Percentiles rank a stretch among this genome's conserved stretches.
phyloP scores from a whole-genome alignment of 352 stramenopile genomes.

The Pythium myriotylum region DNA sequence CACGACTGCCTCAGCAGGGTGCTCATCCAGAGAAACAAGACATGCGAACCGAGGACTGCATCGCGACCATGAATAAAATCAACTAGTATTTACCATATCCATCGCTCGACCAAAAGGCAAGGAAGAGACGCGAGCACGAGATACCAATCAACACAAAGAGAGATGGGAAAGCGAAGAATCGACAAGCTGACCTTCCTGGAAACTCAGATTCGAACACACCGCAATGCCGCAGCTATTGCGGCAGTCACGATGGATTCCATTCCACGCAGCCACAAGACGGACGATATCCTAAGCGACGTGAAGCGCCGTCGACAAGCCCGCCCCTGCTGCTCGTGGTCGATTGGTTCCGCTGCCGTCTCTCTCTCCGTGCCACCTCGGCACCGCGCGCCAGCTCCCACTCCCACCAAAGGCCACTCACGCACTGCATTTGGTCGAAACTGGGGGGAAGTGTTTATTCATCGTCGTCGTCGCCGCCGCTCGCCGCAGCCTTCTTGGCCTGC shows the following conservation, averaged over 20 bases:
- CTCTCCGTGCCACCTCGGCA: too few relatives aligned
- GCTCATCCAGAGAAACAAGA: too few relatives aligned
- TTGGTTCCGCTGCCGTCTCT: not conserved
- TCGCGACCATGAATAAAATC: constrained; percentile 38
- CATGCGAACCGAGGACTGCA: too few relatives aligned
- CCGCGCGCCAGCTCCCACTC: not conserved
- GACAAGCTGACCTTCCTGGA: not conserved
- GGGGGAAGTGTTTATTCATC: constrained; percentile 29
- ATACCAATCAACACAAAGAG: not conserved
- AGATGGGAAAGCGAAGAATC: not conserved
- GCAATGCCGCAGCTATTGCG: too few relatives aligned
- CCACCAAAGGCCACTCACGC: not conserved
- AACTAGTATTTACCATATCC: constrained; percentile 35
- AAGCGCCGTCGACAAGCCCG: too few relatives aligned
- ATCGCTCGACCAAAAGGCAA: constrained; percentile 11
- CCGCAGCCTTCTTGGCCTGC: constrained; percentile 62
- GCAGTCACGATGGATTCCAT: too few relatives aligned
- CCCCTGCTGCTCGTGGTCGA: too few relatives aligned
- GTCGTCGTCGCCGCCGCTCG: constrained; percentile 45
- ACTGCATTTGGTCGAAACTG: constrained; percentile 13
- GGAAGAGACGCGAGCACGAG: not conserved
- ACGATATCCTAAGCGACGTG: too few relatives aligned
- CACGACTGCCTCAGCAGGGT: too few relatives aligned
- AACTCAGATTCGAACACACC: too few relatives aligned
- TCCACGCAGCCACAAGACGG: too few relatives aligned